Conservation (phyloP, 345 rosid genomes). For the Euphorbia lathyris region DNA sequence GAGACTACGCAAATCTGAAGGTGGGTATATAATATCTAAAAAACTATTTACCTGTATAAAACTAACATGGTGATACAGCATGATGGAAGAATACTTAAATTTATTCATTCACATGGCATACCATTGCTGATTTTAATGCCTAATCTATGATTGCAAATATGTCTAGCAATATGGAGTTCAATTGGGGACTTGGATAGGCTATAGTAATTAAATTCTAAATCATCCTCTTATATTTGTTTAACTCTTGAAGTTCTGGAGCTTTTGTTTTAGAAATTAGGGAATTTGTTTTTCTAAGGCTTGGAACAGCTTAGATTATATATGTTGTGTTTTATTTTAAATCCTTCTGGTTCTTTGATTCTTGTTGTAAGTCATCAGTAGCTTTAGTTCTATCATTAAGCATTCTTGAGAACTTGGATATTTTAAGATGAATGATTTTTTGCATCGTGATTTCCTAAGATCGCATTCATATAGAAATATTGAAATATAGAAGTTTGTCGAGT, state of each 20-base stretch:
- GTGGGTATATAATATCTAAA: conserved; percentile 28
- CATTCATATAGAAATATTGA: too few species aligned
- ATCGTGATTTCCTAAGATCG: too few species aligned
- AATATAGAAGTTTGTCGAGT: too few species aligned
- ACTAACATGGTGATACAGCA: background rate
- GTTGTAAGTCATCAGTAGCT: too few species aligned
- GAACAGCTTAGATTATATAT: background rate
- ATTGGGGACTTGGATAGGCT: background rate
- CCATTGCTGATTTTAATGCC: background rate
- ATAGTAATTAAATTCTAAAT: background rate
- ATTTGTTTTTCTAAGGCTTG: background rate
- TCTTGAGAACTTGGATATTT: too few species aligned
- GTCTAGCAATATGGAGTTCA: background rate
- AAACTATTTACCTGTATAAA: background rate
- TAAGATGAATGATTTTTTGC: too few species aligned
- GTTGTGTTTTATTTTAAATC: too few species aligned
- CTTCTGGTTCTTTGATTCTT: too few species aligned
- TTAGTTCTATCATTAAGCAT: too few species aligned
- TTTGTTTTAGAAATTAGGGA: conserved; percentile 1
- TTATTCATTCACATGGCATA: background rate
- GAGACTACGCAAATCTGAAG: conserved; percentile 81
- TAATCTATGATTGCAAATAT: background rate
- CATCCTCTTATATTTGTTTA: background rate
- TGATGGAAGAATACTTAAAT: background rate
- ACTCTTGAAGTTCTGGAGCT: background rate